Evolutionary conservation across 139 green algal species (phyloP), one percentile per base, ranked within the genome.

Genomic region (Mesotaenium endlicherianum): DNA sequence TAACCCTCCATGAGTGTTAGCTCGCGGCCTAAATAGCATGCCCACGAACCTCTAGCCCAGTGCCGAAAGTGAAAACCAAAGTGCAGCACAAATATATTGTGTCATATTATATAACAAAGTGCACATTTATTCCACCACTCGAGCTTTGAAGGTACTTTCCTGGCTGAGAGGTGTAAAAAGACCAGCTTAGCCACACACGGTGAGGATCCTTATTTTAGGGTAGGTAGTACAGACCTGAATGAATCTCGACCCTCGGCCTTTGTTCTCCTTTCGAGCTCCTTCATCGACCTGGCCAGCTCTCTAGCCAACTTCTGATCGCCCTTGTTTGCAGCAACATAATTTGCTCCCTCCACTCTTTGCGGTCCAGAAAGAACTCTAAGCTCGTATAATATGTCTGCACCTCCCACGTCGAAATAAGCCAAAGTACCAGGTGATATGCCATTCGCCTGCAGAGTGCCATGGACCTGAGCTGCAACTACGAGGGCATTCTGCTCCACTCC

Each of bases 401-500:
- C 83, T 16, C 20, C 42, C 17, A 70, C 41, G 70, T 88, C 83
- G 41, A 88, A 88, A 30, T 83, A 79, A 4, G 55, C 50, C 1
- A 88, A 55, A 42, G 38, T 20, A 16, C 31, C 74, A 39, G 72
- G 11, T 17, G n/a, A 11, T 34, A 86, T 40, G 40, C 77, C 75
- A 16, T 30, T 38, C 34, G 75, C 71, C 8, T 31, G 40, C 36
- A 86, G 74, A 31, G 80, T 67, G 34, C 76, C 58, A 75, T 86
- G 58, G 11, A 86, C 80, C 83, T 88, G 83, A 40, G 77, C 43
- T 8, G 60, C 83, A 26, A 87, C 81, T 0, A 69, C 47, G 2
- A 80, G 71, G n/a, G 34, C 38, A 49, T 87, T 88, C 76, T 88
- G 83, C 83, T 88, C 83, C 53, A 86, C 83, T n/a, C 78, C 78